These are phyloP conservation scores for Sungouiozyma intestinalis DNA, from an alignment of 805 yeast species.

Conservation along the genomic window DNA sequence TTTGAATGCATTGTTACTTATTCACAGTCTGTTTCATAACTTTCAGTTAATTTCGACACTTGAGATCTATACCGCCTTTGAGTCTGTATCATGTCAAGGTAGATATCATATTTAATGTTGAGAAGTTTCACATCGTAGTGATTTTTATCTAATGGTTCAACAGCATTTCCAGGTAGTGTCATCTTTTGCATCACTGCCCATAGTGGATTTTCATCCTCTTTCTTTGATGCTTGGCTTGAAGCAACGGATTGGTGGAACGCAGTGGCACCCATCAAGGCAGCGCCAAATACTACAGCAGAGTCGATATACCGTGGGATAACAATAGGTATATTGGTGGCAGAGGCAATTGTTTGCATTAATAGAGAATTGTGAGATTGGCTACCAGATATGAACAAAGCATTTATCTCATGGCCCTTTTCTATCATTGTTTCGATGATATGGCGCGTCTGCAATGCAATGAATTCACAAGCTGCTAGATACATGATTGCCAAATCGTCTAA, in stretches of 20 bases:
- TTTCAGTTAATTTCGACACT: slow-evolving; percentile 44
- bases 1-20: neutral
- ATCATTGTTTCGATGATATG: slow-evolving; percentile 86
- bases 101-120: slow-evolving; percentile 71
- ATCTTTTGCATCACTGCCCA: slow-evolving; percentile 83
- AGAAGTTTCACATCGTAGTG: slow-evolving; percentile 61
- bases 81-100: slow-evolving; percentile 75
- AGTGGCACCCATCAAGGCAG: slow-evolving; percentile 89
- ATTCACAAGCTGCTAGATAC: slow-evolving; percentile 91
- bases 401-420: slow-evolving; percentile 64
- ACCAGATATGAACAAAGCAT: slow-evolving; percentile 80
- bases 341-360: slow-evolving; percentile 81
- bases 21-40: neutral
- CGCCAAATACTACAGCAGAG: slow-evolving; percentile 93
- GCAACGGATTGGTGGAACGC: slow-evolving; percentile 61
- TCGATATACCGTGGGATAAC: slow-evolving; percentile 91
- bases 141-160: slow-evolving; percentile 48
- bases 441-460: slow-evolving; percentile 93
- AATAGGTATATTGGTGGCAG: slow-evolving; percentile 85
- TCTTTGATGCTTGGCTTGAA: slow-evolving; percentile 5
- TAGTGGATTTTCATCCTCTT: slow-evolving; percentile 29
- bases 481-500: slow-evolving; percentile 75
- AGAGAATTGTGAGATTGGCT: slow-evolving; percentile 93
- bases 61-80: slow-evolving; percentile 64
- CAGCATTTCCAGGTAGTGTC: slow-evolving; percentile 75